These are phyloP conservation scores for Pleurotus djamor DNA, from an alignment of 768 basidiomycete genomes.

Conservation along the genomic window DNA sequence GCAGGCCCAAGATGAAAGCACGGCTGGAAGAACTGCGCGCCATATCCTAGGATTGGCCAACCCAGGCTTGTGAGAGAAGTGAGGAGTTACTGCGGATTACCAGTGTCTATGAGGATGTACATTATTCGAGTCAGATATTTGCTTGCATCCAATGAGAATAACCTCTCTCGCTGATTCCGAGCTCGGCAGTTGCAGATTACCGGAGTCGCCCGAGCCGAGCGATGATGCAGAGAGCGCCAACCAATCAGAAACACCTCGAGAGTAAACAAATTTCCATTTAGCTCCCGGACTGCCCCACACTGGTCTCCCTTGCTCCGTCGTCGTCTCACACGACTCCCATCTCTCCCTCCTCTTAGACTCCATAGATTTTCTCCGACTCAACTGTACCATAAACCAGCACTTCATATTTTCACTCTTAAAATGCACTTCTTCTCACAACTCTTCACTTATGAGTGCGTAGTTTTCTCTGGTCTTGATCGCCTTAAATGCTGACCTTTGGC, in stretches of 20 bases:
- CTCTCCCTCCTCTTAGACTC: not conserved
- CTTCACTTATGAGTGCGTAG: slow-evolving; percentile 80
- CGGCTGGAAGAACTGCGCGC: slow-evolving; percentile 65
- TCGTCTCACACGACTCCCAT: slow-evolving; percentile 7
- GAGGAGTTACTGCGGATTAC: slow-evolving; percentile 3
- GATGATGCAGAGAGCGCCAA: not conserved
- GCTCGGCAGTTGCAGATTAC: not conserved
- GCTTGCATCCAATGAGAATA: not conserved
- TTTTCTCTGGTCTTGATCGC: slow-evolving; percentile 6
- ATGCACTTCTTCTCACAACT: slow-evolving; percentile 89
- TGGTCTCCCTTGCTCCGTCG: not conserved
- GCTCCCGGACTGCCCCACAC: slow-evolving; percentile 6
- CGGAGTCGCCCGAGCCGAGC: slow-evolving; percentile 5
- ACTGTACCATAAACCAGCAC: slow-evolving; percentile 22
- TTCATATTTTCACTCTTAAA: slow-evolving; percentile 22
- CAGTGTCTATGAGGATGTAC: not conserved
- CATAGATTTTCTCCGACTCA: slow-evolving; percentile 9
- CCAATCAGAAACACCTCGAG: slow-evolving; percentile 3
- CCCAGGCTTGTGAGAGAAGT: not conserved
- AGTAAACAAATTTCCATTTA: slow-evolving; percentile 3
- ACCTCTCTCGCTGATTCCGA: not conserved
- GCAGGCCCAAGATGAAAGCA: slow-evolving; percentile 78
- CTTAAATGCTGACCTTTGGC: not conserved
- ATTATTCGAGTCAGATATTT: not conserved
- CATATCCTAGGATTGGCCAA: slow-evolving; percentile 18